Base-by-base conservation (phyloP, 177 flowering plant species). In the Vitis hybrid region DNA sequence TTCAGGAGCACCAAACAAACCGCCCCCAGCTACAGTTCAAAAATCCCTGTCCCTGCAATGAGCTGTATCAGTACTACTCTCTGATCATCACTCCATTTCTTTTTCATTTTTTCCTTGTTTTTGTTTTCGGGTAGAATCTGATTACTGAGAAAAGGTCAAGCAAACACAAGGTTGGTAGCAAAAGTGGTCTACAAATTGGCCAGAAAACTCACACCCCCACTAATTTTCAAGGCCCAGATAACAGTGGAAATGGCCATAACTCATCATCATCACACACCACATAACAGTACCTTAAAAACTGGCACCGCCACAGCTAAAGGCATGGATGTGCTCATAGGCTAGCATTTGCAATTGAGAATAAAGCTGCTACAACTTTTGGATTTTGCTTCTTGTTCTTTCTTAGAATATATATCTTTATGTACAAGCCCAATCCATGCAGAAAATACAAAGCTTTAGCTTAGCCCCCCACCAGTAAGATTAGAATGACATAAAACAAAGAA, bases 351-450 rank as follows among this genome's bases (percentile, higher is more conserved):
- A 50, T 18, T 12, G 60, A 71, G 70, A 61, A 70, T 71, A 71
- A 75, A 75, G 78, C 78, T 75, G 78, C 67, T 5, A 10, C 66
- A 30, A 11, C 6, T 69, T 67, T 75, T 66, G 78, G 74, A 66
- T 49, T 56, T 61, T 65, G 20, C 71, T 70, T 56, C 70, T 75
- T 70, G 78, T 69, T 64, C 62, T 65, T 55, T 73, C 61, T 54
- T 35, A 35, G 46, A 35, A 35, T 35, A 24, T 60, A 52, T 17
- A 20, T 35, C 46, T 35, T 35, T 35, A 35, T 35, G 46, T 35
- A 35, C 46, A 35, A 35, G 46, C 46, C 46, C 46, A 63, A 14
- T 64, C 63, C 5, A 64, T 63, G 58, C 6, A 57, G 61, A 58
- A 49, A 64, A 56, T 56, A 71, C 46, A 71, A 51, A 58, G 46